Base-by-base conservation (phyloP, 306 rosid genomes). In the Sicyos baderoa region DNA sequence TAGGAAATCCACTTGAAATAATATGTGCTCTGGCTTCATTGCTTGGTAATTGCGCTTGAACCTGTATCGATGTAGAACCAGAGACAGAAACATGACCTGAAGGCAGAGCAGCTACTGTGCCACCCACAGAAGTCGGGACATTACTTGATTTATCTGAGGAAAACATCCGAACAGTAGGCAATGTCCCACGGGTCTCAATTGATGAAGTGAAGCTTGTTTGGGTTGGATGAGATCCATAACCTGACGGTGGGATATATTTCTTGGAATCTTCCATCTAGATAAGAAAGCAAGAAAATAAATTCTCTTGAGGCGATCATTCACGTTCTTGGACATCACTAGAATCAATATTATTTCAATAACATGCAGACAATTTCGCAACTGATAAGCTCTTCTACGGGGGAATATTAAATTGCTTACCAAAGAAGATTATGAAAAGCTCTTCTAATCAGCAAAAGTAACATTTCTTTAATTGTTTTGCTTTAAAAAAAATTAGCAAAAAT, bases 201-300 rank as follows among this genome's bases (percentile, higher is more conserved):
- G 82, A 73, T 57, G 87, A 65, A 70, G 67, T 72, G 22, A 78
- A 73, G 76, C 65, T 80, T 59, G 88, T 35, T 82, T 82, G 95
- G 76, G 82, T 61, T 44, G 88, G 86, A 54, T 82, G 97, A 62
- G 97, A 78, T 21, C 86, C 44, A 68, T 79, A 76, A 11, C 96
- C 62, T 5, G 90, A 54, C 56, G 91, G 77, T 65, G 95, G 82
- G 35, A 83, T n/a, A 71, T 72, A 81, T 71, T 88, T 90, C 86
- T 82, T 93, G 60, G 95, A 65, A 74, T 93, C 98, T 77, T 93
- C 97, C 91, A 93, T 89, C 98, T 93, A 78, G 58, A 62, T 72
- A 59, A 71, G 44, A 50, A 62, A 54, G 21, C 51, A 21, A 71
- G 51, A 15, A 68, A 76, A 47, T 6, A 37, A 48, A 57, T 32